phyloP scores from a whole-genome alignment of 805 yeast species.

The Candida ipomoeae region DNA sequence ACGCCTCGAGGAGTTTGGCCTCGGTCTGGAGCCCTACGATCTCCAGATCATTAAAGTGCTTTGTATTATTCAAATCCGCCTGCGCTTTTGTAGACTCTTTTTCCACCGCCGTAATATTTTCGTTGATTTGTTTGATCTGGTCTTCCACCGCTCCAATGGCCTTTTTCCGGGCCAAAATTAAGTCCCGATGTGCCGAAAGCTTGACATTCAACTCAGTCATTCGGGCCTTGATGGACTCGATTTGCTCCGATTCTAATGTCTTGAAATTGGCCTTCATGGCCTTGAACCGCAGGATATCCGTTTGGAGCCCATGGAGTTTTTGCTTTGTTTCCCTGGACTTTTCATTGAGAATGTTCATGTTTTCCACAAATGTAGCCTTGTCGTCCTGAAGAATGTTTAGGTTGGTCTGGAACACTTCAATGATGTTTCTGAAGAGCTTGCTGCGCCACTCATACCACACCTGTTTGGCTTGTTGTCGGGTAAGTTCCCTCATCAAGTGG shows the following conservation, averaged over 20 bases:
- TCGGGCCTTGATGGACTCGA: conserved; percentile 8
- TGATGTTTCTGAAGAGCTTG: conserved; percentile 46
- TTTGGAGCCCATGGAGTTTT: conserved; percentile 10
- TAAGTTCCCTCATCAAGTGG: conserved; percentile 45
- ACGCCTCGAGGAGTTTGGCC: conserved; percentile 24
- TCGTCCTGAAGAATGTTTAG: conserved; percentile 21
- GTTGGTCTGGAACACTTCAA: conserved; percentile 26
- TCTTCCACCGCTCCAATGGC: conserved; percentile 9
- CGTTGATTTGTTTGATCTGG: conserved; percentile 9
- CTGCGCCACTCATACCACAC: conserved; percentile 64
- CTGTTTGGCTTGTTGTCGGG: conserved; percentile 49
- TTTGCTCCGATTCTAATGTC: conserved; percentile 15
- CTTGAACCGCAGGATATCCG: conserved; percentile 17
- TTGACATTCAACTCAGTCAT: conserved; percentile 16
- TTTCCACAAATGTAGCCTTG: conserved; percentile 11
- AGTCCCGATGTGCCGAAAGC: conserved; percentile 12
- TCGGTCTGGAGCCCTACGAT: conserved; percentile 14
- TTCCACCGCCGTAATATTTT: conserved; percentile 18
- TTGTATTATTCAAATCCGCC: conserved; percentile 8
- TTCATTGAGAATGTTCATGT: conserved; percentile 13
- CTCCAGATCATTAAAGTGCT: conserved; percentile 12
- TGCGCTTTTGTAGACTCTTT: conserved; percentile 17
- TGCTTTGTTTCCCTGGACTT: conserved; percentile 10
- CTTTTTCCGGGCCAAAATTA: conserved; percentile 14
- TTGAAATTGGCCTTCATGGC: conserved; percentile 15